Percentiles rank a stretch among this genome's conserved stretches.
phyloP scores from a whole-genome alignment of 352 stramenopile genomes.

The Globisporangium takayamanum region DNA sequence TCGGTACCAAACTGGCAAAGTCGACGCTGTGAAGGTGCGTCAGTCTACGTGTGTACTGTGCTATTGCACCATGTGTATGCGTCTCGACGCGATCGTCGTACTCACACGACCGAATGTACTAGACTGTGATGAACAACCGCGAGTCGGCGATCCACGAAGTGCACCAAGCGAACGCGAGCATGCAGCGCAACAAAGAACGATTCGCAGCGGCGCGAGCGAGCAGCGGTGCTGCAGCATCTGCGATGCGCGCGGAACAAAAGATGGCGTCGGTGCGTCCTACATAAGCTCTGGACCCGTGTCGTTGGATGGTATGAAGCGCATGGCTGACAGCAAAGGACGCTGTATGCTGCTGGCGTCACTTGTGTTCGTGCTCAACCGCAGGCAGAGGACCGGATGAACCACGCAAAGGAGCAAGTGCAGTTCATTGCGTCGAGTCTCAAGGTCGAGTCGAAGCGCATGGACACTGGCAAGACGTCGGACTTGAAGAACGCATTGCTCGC shows the following conservation, averaged over 20 bases:
- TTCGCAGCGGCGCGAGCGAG: constrained; percentile 81
- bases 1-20: constrained; percentile 79
- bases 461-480: constrained; percentile 71
- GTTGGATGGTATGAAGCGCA: no score
- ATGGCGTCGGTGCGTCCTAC: constrained; percentile 59
- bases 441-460: constrained; percentile 77
- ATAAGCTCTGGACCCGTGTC: no score
- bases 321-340: background rate
- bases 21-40: constrained; percentile 78
- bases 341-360: constrained; percentile 4
- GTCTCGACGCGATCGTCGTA: background rate
- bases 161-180: constrained; percentile 84
- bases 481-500: constrained; percentile 73
- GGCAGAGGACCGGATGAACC: constrained; percentile 85
- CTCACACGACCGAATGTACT: no score
- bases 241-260: constrained; percentile 84
- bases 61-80: background rate
- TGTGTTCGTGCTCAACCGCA: constrained; percentile 5
- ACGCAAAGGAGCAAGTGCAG: constrained; percentile 80
- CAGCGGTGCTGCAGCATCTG: constrained; percentile 76
- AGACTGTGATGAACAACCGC: constrained; percentile 84
- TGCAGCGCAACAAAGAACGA: constrained; percentile 86
- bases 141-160: constrained; percentile 83
- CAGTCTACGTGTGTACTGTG: background rate
- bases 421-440: constrained; percentile 87